Evolutionary conservation across 345 rosid species (phyloP).

Genomic region (Schrenkiella parvula): DNA sequence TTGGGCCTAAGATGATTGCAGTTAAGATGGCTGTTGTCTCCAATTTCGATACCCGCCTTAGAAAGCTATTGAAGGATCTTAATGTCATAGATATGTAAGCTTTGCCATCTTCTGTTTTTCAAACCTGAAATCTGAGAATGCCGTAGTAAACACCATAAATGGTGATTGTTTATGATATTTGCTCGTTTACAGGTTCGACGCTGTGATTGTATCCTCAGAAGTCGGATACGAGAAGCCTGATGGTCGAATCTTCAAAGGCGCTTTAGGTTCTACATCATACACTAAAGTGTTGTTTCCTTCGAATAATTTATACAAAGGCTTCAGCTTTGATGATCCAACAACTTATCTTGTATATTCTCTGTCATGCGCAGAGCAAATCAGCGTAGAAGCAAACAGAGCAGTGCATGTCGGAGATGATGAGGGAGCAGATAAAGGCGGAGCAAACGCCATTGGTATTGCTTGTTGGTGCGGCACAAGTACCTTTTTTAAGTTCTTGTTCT

Average conservation of each 20-base stretch:
- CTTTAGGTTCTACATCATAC: conserved; percentile 50
- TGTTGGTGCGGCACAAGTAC: conserved; percentile 57
- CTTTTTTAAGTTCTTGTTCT: neutral
- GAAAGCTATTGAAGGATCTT: conserved; percentile 79
- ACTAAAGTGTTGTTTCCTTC: conserved; percentile 8
- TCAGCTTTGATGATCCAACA: neutral
- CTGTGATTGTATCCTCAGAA: conserved; percentile 78
- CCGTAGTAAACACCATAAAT: neutral
- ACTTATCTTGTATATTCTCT: neutral
- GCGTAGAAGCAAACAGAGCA: conserved; percentile 48
- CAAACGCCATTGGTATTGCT: conserved; percentile 61
- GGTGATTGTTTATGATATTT: neutral
- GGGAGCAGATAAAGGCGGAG: conserved; percentile 72
- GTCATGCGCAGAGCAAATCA: conserved; percentile 47
- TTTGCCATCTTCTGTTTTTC: neutral
- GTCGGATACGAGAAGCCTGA: conserved; percentile 85
- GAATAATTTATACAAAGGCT: neutral
- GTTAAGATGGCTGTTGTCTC: conserved; percentile 91
- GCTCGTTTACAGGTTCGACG: conserved; percentile 58
- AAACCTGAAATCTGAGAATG: neutral
- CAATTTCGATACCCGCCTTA: conserved; percentile 75
- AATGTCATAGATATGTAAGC: conserved; percentile 66
- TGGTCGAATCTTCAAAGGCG: conserved; percentile 60
- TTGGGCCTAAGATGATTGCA: conserved; percentile 35
- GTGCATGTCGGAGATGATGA: conserved; percentile 81